These are phyloP conservation scores for Penicillium fimorum DNA, from an alignment of 495 filamentous ascomycete species.

Conservation along the genomic window DNA sequence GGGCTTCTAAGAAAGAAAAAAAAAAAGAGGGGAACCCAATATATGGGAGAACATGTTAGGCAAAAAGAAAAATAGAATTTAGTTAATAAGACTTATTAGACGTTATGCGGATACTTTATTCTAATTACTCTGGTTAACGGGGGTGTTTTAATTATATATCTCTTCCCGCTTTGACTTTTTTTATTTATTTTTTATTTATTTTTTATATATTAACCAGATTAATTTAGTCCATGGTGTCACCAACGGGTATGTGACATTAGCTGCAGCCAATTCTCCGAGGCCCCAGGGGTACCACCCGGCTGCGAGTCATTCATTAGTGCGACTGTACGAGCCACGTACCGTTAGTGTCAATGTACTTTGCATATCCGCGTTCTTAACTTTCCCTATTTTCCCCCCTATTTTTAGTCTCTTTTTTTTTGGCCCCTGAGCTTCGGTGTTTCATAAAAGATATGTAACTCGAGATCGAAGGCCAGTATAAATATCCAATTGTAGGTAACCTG, in stretches of 20 bases:
- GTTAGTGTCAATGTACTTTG: neutral
- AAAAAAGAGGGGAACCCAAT: conserved; percentile 4
- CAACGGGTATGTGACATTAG: neutral
- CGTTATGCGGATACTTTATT: too few relatives aligned
- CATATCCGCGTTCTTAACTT: neutral
- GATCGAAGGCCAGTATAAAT: too few relatives aligned
- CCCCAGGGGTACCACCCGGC: neutral
- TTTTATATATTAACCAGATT: conserved; percentile 3
- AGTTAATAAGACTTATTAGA: neutral
- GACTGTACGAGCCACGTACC: neutral
- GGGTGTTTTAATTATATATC: neutral
- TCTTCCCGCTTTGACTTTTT: neutral
- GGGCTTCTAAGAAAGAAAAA: conserved; percentile 15
- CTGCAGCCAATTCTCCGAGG: conserved; percentile 20
- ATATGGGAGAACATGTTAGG: neutral
- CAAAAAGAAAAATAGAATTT: neutral
- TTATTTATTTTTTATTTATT: neutral
- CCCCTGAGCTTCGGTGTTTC: too few relatives aligned
- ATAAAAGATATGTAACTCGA: too few relatives aligned
- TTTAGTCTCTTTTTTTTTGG: too few relatives aligned
- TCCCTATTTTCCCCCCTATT: too few relatives aligned
- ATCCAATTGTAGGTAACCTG: too few relatives aligned
- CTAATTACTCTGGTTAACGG: too few relatives aligned
- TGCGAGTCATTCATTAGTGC: conserved; percentile 13
- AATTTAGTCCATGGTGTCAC: neutral